Percentiles rank a stretch among this genome's conserved stretches.
Conservation (phyloP, 2,329 filamentous ascomycete genomes). For the Bipolaris oryzae region DNA sequence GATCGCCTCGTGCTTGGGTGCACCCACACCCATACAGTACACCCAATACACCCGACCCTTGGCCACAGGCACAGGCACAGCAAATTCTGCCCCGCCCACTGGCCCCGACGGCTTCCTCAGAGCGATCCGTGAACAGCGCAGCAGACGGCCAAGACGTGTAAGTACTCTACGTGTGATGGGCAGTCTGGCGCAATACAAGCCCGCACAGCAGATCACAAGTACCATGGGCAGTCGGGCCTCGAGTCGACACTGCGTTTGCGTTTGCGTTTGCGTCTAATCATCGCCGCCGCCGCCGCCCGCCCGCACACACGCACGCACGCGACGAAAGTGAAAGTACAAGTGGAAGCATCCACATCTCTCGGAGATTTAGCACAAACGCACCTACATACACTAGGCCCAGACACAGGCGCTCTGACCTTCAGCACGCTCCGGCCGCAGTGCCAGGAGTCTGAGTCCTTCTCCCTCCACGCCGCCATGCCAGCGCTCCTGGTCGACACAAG, state of each 20-base stretch:
- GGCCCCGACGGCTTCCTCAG: slow-evolving; percentile 1
- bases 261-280: slow-evolving; percentile 17
- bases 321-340: slow-evolving; percentile 2
- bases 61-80: no score
- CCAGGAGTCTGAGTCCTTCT: slow-evolving; percentile 21
- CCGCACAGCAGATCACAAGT: slow-evolving; percentile 12
- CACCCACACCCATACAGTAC: neutral
- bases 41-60: neutral
- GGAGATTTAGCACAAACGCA: slow-evolving; percentile 15
- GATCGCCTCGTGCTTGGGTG: slow-evolving; percentile 4
- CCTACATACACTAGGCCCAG: neutral
- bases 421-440: slow-evolving; percentile 24
- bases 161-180: neutral
- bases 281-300: slow-evolving; percentile 15
- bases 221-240: slow-evolving; percentile 18
- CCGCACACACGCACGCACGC: no score
- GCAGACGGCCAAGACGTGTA: slow-evolving; percentile 3
- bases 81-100: slow-evolving; percentile 10
- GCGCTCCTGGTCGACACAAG: slow-evolving; percentile 44
- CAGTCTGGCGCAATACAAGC: slow-evolving; percentile 7
- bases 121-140: slow-evolving; percentile 5
- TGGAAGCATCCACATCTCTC: neutral
- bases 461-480: slow-evolving; percentile 44
- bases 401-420: slow-evolving; percentile 15
- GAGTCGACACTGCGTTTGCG: slow-evolving; percentile 17